phyloP scores from a whole-genome alignment of 2,329 filamentous ascomycete species.

The Fusarium brevicatenulatum region DNA sequence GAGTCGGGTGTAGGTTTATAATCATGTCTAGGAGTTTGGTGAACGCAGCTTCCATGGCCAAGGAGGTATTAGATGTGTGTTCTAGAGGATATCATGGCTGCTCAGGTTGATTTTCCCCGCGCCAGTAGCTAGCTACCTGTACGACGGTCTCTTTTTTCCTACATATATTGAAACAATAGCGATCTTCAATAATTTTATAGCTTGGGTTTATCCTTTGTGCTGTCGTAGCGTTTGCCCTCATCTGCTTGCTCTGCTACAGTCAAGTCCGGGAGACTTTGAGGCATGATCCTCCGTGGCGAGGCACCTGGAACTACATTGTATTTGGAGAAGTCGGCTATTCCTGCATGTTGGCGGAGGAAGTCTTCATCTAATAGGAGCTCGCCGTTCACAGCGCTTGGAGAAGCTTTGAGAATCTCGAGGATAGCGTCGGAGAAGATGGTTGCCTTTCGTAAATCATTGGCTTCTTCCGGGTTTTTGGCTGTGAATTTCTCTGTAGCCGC shows the following conservation, averaged over 20 bases:
- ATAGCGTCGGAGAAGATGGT: slow-evolving; percentile 85
- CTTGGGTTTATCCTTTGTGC: slow-evolving; percentile 57
- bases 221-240: slow-evolving; percentile 78
- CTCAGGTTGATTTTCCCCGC: slow-evolving; percentile 19
- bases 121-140: slow-evolving; percentile 31
- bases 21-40: slow-evolving; percentile 39
- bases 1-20: slow-evolving; percentile 34
- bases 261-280: slow-evolving; percentile 72
- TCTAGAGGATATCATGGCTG: slow-evolving; percentile 39
- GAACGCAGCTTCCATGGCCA: slow-evolving; percentile 19
- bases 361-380: slow-evolving; percentile 81
- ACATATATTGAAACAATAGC: slow-evolving; percentile 22
- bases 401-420: slow-evolving; percentile 73
- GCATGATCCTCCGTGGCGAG: slow-evolving; percentile 81
- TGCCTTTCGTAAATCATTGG: slow-evolving; percentile 71
- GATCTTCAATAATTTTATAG: slow-evolving; percentile 45
- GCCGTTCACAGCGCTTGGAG: slow-evolving; percentile 73
- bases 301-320: slow-evolving; percentile 76
- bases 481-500: slow-evolving; percentile 73
- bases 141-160: slow-evolving; percentile 20
- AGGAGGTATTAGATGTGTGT: slow-evolving; percentile 39
- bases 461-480: slow-evolving; percentile 55
- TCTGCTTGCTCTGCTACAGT: slow-evolving; percentile 82
- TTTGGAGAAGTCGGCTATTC: slow-evolving; percentile 75
- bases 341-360: slow-evolving; percentile 72